Percentiles rank a stretch among this genome's conserved stretches.
phyloP scores from a whole-genome alignment of 495 filamentous ascomycete genomes.

The Podospora conica region DNA sequence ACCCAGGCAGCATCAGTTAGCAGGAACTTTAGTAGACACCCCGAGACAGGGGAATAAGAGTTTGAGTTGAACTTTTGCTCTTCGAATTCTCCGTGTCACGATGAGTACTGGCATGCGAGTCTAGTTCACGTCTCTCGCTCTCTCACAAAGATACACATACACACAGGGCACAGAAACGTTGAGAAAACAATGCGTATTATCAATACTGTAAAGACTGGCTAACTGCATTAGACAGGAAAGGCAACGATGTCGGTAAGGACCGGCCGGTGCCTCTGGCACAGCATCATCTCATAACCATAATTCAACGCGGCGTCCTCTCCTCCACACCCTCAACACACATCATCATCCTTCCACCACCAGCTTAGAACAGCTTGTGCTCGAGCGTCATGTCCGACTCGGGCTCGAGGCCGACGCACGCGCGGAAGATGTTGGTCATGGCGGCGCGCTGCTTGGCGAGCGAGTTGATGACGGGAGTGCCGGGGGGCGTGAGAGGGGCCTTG shows the following conservation, averaged over 20 bases:
- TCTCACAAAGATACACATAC: background rate
- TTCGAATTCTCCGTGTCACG: background rate
- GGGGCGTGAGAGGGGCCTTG: constrained; percentile 93
- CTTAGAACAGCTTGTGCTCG: constrained; percentile 91
- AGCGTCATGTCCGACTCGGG: constrained; percentile 99
- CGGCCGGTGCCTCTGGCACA: background rate
- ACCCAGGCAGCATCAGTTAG: background rate
- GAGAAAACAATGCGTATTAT: background rate
- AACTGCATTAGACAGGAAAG: background rate
- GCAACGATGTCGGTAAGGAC: background rate
- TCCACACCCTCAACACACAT: background rate
- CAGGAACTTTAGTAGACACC: no score
- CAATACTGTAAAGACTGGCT: background rate
- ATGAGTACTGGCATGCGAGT: background rate
- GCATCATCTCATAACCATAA: background rate
- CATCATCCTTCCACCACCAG: background rate
- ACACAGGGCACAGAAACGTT: background rate
- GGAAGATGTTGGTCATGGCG: constrained; percentile 97
- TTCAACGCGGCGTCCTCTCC: background rate
- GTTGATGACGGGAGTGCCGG: constrained; percentile 95
- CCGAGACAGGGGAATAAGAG: background rate
- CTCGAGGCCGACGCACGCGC: constrained; percentile 93
- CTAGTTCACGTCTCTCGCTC: background rate
- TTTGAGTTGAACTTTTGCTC: background rate
- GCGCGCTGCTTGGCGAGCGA: constrained; percentile 92